phyloP scores from a whole-genome alignment of 2,329 filamentous ascomycete species.

The Fusarium nanum region DNA sequence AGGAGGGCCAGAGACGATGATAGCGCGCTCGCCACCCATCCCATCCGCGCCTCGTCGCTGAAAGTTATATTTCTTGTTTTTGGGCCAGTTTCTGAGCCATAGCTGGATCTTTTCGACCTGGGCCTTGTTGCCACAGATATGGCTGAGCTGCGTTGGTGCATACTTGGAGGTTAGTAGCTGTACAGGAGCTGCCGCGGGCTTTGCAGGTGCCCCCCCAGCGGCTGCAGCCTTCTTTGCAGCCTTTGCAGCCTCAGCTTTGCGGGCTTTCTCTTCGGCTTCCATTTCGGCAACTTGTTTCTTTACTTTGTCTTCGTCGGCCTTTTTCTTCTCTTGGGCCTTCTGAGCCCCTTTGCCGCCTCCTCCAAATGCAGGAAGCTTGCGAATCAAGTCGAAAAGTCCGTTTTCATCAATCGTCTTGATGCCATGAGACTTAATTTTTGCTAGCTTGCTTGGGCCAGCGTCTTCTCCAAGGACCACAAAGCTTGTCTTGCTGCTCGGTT shows the following conservation, averaged over 20 bases:
- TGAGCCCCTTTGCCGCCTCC: slow-evolving; percentile 89
- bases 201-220: slow-evolving; percentile 40
- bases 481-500: slow-evolving; percentile 91
- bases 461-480: slow-evolving; percentile 93
- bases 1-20: slow-evolving; percentile 94
- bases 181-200: slow-evolving; percentile 60
- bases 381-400: slow-evolving; percentile 88
- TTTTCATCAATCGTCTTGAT: slow-evolving; percentile 96
- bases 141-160: slow-evolving; percentile 82
- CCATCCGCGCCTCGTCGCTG: slow-evolving; percentile 86
- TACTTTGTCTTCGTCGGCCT: slow-evolving; percentile 85
- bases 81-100: slow-evolving; percentile 87
- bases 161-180: slow-evolving; percentile 96
- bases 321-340: slow-evolving; percentile 85
- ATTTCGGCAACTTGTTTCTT: slow-evolving; percentile 85
- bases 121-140: slow-evolving; percentile 95
- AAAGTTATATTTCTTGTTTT: slow-evolving; percentile 82
- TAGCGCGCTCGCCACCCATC: slow-evolving; percentile 83
- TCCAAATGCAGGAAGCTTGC: slow-evolving; percentile 82
- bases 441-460: slow-evolving; percentile 91
- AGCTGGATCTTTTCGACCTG: slow-evolving; percentile 88
- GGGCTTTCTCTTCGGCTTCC: slow-evolving; percentile 79
- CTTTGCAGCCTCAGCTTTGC: slow-evolving; percentile 63
- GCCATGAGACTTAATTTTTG: slow-evolving; percentile 81
- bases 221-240: slow-evolving; percentile 57